Evolutionary conservation across 495 filamentous ascomycete species (phyloP), one percentile per base, ranked within the genome.

Genomic region (Penicillium salamii): DNA sequence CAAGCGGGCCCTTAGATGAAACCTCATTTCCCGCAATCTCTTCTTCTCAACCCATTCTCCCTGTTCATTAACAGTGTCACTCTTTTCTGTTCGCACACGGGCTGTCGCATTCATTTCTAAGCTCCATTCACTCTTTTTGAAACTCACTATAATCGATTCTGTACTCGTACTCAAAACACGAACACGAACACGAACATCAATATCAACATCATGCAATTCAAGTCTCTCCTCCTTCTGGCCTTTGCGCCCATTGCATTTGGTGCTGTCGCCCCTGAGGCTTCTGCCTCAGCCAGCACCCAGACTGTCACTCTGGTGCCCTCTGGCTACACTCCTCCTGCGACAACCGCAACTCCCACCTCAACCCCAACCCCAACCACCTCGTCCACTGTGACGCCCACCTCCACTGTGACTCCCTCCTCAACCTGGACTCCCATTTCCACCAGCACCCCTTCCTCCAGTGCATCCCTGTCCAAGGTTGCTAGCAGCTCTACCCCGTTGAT

Each of bases 31-130:
- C n/a, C 35, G 47, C 38, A 34, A 41, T 46, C 42, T 47, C 52
- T 44, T 55, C 48, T 37, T 54, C 41, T 38, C 47, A 35, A 18
- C 33, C 41, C 43, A 42, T 50, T 54, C 43, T 57, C 47, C n/a
- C 56, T 65, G 49, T 58, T 54, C 52, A 32, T 32, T 57, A 51
- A 52, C 62, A 60, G 62, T 60, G 61, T 50, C 62, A 50, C 55
- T 68, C 61, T 40, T 58, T 61, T 58, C 17, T 55, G 26, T 39
- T 40, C 49, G 39, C 38, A 69, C 62, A 63, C 65, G 67, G 60
- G 63, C 68, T 67, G 65, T 67, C 54, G n/a, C n/a, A 57, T 58
- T 72, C 66, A 17, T 50, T 71, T 72, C 60, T 52, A 63, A 66
- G 65, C 59, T 63, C 59, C 56, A 69, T 67, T 63, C 69, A 55